Evolutionary conservation across 108 stramenopile genomes (phyloP).

Genomic region (Pelagomonas calceolata): DNA sequence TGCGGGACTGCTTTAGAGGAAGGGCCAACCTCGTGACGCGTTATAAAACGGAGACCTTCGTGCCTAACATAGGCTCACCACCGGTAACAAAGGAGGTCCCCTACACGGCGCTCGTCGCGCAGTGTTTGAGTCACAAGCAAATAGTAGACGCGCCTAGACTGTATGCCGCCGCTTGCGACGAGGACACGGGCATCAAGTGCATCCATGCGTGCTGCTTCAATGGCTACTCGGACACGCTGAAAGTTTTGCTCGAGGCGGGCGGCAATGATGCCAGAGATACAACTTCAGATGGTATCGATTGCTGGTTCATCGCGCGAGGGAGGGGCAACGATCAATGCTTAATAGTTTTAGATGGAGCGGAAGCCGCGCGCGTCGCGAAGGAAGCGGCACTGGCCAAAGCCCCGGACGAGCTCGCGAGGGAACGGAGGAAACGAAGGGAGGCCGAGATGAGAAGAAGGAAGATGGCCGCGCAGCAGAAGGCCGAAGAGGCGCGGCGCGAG

Average conservation of each 20-base stretch:
- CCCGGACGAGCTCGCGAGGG: no score
- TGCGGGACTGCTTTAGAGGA: not conserved
- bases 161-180: not conserved
- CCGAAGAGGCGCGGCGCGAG: no score
- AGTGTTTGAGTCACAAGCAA: not conserved
- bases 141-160: not conserved
- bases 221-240: not conserved
- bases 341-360: no score
- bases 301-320: not conserved
- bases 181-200: not conserved
- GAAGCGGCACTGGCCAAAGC: no score
- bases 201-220: not conserved
- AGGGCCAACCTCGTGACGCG: not conserved
- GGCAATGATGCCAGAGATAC: not conserved
- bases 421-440: no score
- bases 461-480: no score
- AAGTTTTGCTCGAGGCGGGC: not conserved
- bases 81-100: not conserved
- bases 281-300: not conserved
- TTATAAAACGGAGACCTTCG: no score
- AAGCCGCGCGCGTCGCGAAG: no score
- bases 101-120: not conserved
- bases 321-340: no score
- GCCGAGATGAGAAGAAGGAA: no score
- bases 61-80: no score